Conservation (phyloP, 257 asterid species). For the Jacaranda copaia region DNA sequence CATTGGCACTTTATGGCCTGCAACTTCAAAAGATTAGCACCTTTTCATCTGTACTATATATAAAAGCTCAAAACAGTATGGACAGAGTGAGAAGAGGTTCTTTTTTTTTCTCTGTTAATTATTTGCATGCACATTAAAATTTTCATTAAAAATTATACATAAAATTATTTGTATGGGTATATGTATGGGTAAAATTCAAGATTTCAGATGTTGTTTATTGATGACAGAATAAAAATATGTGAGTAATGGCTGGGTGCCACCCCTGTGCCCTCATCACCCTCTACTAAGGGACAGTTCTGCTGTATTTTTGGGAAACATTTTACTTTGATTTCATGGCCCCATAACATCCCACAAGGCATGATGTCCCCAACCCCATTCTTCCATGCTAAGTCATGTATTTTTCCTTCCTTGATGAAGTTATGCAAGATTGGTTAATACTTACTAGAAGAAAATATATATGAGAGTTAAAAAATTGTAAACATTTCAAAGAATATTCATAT, state of each 20-base stretch:
- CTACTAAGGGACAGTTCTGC: constrained; percentile 48
- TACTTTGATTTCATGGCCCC: constrained; percentile 52
- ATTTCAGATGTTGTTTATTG: constrained; percentile 32
- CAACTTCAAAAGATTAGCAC: constrained; percentile 54
- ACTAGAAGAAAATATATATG: too few species aligned
- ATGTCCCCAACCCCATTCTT: constrained; percentile 49
- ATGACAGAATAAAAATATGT: constrained; percentile 35
- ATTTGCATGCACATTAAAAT: constrained; percentile 44
- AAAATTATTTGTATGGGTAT: constrained; percentile 36
- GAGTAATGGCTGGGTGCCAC: constrained; percentile 42
- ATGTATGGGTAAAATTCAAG: constrained; percentile 46
- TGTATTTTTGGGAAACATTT: constrained; percentile 47
- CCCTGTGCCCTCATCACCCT: constrained; percentile 51
- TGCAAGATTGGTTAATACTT: too few species aligned
- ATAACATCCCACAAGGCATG: constrained; percentile 55
- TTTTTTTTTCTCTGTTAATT: constrained; percentile 36
- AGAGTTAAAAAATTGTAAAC: too few species aligned
- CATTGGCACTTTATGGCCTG: constrained; percentile 39
- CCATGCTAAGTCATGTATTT: neutral
- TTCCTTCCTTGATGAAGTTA: neutral
- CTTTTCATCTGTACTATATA: constrained; percentile 51
- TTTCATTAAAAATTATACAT: neutral
- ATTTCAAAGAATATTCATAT: too few species aligned
- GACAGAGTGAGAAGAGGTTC: constrained; percentile 48
- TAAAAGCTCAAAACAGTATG: constrained; percentile 39